These are phyloP conservation scores for Chalaropsis thielavioides DNA, from an alignment of 2,329 filamentous ascomycete species.

Conservation along the genomic window DNA sequence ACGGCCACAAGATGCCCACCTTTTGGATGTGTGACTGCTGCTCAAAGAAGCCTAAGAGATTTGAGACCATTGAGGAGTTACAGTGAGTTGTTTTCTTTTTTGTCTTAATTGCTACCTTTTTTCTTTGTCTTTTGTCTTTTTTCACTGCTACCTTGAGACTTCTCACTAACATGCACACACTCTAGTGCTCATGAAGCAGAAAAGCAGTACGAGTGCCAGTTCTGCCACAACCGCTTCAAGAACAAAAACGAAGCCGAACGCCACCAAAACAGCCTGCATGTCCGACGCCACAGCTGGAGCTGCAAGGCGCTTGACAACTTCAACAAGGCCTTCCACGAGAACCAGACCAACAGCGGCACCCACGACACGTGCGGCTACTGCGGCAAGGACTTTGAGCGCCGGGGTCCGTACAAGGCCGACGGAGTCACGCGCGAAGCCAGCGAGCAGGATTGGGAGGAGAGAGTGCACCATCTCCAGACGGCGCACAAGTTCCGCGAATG, in stretches of 20 bases:
- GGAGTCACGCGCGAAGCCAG: constrained; percentile 39
- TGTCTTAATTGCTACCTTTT: background rate
- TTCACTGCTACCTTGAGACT: no score
- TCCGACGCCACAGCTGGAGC: constrained; percentile 90
- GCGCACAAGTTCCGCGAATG: constrained; percentile 96
- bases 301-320: constrained; percentile 71
- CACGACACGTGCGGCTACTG: constrained; percentile 88
- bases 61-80: constrained; percentile 70
- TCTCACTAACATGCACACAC: constrained; percentile 19
- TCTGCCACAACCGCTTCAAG: constrained; percentile 91
- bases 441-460: constrained; percentile 74
- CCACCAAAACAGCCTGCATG: constrained; percentile 87
- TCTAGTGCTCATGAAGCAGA: constrained; percentile 73
- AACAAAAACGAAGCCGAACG: constrained; percentile 98
- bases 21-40: constrained; percentile 77
- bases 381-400: constrained; percentile 65
- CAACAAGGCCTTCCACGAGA: constrained; percentile 76
- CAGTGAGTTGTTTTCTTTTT: constrained; percentile 42
- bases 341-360: constrained; percentile 48
- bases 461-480: constrained; percentile 74
- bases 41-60: constrained; percentile 93
- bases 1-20: constrained; percentile 36
- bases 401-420: constrained; percentile 23
- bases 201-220: constrained; percentile 89
- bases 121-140: no score